Evolutionary conservation across 75 land plant genomes (phyloP), one percentile per base, ranked within the genome.

Genomic region (Cryptomeria japonica): DNA sequence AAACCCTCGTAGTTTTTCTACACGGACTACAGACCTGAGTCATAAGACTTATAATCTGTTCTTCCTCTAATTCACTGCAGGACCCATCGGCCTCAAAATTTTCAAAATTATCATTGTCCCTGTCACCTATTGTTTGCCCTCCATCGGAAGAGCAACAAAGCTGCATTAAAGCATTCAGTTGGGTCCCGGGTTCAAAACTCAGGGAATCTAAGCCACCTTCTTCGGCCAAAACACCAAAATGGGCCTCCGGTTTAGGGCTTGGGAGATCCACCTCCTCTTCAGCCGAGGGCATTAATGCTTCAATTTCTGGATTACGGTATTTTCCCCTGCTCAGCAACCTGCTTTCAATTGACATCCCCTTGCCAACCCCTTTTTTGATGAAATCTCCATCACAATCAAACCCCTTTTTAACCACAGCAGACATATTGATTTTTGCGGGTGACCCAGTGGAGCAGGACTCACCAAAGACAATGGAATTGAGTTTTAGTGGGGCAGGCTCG

Each of bases 151-250:
- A 31, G 19, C 64, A 68, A 70, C 91, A 91, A 64, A 92, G 77
- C 41, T 89, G 84, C 58, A 93, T 88, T 56, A 94, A 86, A 58
- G 72, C 85, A 83, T 90, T 91, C 55, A 94, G 91, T 88, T 91
- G 90, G 9, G 90, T 90, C 18, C 89, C 92, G 1, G 87, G 87
- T 86, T 89, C 92, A 88, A 91, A 89, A 72, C 89, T 89, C 49
- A 53, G 90, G 15, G n/a, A 34, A 11, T 73, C 51, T 3, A 47
- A 83, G 32, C 25, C 87, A 1, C 53, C 56, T 32, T 39, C 86
- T 10, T 51, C 12, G 32, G 12, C 88, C 58, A 91, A 86, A 46
- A 41, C 85, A 77, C 87, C 90, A 36, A 94, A 91, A 87, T 92
- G 90, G 8, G 88, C 86, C 15, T 86, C 92, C 2, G 85, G 86